Percentiles rank a stretch among this genome's conserved stretches.
phyloP scores from a whole-genome alignment of 2,329 filamentous ascomycete species.

The Fusarium tuaranense region DNA sequence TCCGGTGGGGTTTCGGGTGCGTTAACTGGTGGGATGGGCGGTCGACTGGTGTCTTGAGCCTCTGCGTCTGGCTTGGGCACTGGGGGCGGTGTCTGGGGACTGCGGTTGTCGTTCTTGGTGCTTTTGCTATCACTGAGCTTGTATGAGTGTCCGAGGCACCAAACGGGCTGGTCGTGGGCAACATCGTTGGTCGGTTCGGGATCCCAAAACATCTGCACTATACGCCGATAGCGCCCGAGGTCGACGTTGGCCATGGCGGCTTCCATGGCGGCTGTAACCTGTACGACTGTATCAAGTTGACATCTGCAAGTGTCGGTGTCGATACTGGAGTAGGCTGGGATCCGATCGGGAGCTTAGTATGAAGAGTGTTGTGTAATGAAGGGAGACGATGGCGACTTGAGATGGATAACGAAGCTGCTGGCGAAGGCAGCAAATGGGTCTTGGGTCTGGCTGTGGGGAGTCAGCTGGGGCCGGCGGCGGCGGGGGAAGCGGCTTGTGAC shows the following conservation, averaged over 20 bases:
- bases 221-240: constrained; percentile 79
- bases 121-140: constrained; percentile 49
- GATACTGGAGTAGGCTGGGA: constrained; percentile 3
- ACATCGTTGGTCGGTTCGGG: constrained; percentile 87
- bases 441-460: constrained; percentile 21
- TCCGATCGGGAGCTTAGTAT: not conserved
- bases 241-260: constrained; percentile 70
- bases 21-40: constrained; percentile 40
- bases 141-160: constrained; percentile 78
- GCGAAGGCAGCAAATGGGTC: constrained; percentile 23
- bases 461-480: constrained; percentile 38
- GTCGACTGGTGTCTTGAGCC: constrained; percentile 32
- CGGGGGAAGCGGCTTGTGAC: constrained; percentile 35
- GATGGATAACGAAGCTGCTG: constrained; percentile 18
- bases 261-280: constrained; percentile 45
- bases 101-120: constrained; percentile 19
- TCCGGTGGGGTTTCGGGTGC: constrained; percentile 60
- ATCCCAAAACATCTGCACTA: constrained; percentile 94
- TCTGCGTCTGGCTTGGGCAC: constrained; percentile 21
- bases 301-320: constrained; percentile 17
- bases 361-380: constrained; percentile 5
- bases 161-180: constrained; percentile 75
- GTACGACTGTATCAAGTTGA: constrained; percentile 13
- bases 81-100: constrained; percentile 41
- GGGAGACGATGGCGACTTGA: constrained; percentile 13